These are phyloP conservation scores for Tulasnella sp. DNA, from an alignment of 768 basidiomycete genomes.

Conservation along the genomic window DNA sequence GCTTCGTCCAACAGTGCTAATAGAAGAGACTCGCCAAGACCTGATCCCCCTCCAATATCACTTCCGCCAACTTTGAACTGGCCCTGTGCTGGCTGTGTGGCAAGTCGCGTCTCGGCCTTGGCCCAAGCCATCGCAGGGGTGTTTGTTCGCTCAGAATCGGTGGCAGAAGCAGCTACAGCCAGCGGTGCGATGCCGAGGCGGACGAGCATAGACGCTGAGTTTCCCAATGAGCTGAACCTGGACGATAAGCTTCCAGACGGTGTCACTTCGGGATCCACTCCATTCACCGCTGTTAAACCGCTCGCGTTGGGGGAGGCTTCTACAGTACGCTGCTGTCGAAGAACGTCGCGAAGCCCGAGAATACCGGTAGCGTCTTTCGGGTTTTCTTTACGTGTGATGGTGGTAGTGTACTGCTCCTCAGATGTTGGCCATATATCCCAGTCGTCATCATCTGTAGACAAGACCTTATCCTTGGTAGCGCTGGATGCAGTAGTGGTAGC, in stretches of 20 bases:
- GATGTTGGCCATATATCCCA: background rate
- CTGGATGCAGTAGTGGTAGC: conserved; percentile 35
- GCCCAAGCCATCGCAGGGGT: conserved; percentile 33
- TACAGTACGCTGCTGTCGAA: conserved; percentile 41
- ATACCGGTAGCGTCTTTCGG: conserved; percentile 48
- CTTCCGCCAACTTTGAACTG: conserved; percentile 19
- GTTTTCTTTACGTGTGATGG: conserved; percentile 52
- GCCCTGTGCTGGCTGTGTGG: conserved; percentile 40
- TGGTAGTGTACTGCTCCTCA: conserved; percentile 43
- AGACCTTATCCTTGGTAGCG: conserved; percentile 27
- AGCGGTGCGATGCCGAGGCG: conserved; percentile 3
- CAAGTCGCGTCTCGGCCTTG: conserved; percentile 48
- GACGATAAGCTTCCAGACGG: conserved; percentile 4
- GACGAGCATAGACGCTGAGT: conserved; percentile 11
- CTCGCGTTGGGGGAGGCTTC: conserved; percentile 24
- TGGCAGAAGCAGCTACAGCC: background rate
- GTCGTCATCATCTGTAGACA: conserved; percentile 1
- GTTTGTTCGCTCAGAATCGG: background rate
- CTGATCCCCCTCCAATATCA: background rate
- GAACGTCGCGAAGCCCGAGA: conserved; percentile 48
- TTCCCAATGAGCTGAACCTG: conserved; percentile 9
- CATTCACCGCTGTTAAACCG: conserved; percentile 15
- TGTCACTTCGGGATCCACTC: conserved; percentile 17
- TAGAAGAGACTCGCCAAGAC: background rate
- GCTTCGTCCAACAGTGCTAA: background rate